These are phyloP conservation scores for Hanseniaspora uvarum DNA, from an alignment of 1,139 yeast species.

Conservation along the genomic window DNA sequence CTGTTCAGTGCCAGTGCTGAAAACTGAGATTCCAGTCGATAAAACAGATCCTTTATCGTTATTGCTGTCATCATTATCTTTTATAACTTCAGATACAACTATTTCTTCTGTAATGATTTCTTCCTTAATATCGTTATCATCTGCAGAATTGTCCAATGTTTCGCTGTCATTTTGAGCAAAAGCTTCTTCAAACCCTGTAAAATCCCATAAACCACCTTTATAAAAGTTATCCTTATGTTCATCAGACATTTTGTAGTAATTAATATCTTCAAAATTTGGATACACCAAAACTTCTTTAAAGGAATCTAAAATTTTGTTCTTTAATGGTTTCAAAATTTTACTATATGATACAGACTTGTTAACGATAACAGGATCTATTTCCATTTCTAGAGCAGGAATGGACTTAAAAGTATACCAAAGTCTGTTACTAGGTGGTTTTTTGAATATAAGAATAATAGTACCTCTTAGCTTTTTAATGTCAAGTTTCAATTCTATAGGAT, in stretches of 20 bases:
- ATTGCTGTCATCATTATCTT: constrained; percentile 5
- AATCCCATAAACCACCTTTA: constrained; percentile 86
- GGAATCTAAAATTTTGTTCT: constrained; percentile 67
- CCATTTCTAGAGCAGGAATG: constrained; percentile 65
- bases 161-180: not conserved
- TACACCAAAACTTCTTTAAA: constrained; percentile 67
- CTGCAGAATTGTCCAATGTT: not conserved
- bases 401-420: constrained; percentile 81
- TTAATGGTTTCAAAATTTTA: constrained; percentile 69
- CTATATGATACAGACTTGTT: constrained; percentile 69
- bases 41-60: constrained; percentile 20
- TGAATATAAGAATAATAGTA: constrained; percentile 54
- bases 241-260: constrained; percentile 40
- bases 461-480: constrained; percentile 64
- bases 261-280: constrained; percentile 83
- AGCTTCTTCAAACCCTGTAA: constrained; percentile 4
- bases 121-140: constrained; percentile 19
- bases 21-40: not conserved
- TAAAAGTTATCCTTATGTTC: constrained; percentile 52
- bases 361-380: constrained; percentile 80
- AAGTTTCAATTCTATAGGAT: constrained; percentile 52
- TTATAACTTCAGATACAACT: not conserved
- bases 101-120: constrained; percentile 14
- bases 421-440: constrained; percentile 84
- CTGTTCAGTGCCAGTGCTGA: not conserved